Percentiles rank a stretch among this genome's conserved stretches.
Evolutionary conservation across 495 filamentous ascomycete species (phyloP).

Genomic region (Bryoglossum gracile): DNA sequence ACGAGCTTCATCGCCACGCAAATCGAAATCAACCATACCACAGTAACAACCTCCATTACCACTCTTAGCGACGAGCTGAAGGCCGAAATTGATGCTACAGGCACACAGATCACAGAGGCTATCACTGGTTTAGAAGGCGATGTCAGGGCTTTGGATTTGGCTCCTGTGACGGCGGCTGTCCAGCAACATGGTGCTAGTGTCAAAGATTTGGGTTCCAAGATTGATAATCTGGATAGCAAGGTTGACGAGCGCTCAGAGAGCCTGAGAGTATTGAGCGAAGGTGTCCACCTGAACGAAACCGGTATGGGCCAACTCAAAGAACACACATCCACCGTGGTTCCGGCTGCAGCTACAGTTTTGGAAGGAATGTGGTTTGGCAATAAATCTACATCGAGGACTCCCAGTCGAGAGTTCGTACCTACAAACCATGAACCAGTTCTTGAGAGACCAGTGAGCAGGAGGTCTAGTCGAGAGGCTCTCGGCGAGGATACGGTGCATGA

Average conservation of each 20-base stretch:
- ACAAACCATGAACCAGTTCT: background rate
- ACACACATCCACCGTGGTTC: background rate
- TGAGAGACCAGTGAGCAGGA: background rate
- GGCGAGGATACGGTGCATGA: background rate
- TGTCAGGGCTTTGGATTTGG: constrained; percentile 10
- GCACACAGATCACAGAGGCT: constrained; percentile 12
- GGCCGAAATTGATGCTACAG: constrained; percentile 20
- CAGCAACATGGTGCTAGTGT: constrained; percentile 3
- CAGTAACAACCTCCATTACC: constrained; percentile 16
- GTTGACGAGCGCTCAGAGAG: background rate
- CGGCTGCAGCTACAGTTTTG: too few species aligned
- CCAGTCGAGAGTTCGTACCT: background rate
- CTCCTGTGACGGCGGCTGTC: constrained; percentile 1
- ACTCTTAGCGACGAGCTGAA: constrained; percentile 21
- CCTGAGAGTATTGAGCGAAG: background rate
- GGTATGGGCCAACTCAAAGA: constrained; percentile 6
- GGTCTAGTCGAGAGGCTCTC: background rate
- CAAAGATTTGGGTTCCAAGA: background rate
- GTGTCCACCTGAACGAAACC: constrained; percentile 4
- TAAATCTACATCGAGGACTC: background rate
- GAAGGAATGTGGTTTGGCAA: background rate
- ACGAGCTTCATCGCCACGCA: constrained; percentile 12
- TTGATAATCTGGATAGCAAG: constrained; percentile 8
- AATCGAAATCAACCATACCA: constrained; percentile 21
- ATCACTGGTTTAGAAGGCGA: constrained; percentile 6